Evolutionary conservation across 2,329 filamentous ascomycete genomes (phyloP), one percentile per base, ranked within the genome.

Genomic region (Trichoderma polysporum): DNA sequence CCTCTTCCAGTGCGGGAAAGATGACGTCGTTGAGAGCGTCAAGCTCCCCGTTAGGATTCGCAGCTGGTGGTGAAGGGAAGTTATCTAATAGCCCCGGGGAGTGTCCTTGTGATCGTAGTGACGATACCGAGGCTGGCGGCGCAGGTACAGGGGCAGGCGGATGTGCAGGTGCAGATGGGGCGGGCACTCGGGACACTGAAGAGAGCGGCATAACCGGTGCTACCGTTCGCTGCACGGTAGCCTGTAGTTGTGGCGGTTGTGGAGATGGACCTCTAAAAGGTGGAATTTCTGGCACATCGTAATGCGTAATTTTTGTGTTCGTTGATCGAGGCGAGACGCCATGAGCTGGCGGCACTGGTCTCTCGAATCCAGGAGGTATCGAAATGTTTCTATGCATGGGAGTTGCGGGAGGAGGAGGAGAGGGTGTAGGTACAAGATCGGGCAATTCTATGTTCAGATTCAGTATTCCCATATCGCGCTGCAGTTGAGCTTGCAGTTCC

Each of bases 21-120:
- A 99, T 92, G 59, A 99, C 94, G 71, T 94, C 92, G 74, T 91
- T 92, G 1, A 97, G 85, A 2, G 94, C 93, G 62, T 96, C 95
- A 25, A 97, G 85, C 67, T 96, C 91, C 13, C 86, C 88, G 66
- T 87, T 86, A 27, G 86, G 79, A 68, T 86, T 87, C 2, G 83
- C 75, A 0, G 88, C 85, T 1, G 86, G 83, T 7, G 83, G 84
- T 27, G 84, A 81, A 3, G 87, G 87, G 72, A 88, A 88, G 17
- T 69, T 71, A 13, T 80, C 79, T 1, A 75, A 72, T 15, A 72
- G 71, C 1, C 71, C 73, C 0, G 77, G 75, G 0, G 76, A 74
- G 8, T 77, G 75, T 0, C 77, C 69, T 54, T 77, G 78, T 54
- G 74, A 71, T 9, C 54, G 68, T 17, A 72, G 13, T 6, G 56